Evolutionary conservation across 1,139 yeast genomes (phyloP), one percentile per base, ranked within the genome.

Genomic region (Suhomyces coccinellae): DNA sequence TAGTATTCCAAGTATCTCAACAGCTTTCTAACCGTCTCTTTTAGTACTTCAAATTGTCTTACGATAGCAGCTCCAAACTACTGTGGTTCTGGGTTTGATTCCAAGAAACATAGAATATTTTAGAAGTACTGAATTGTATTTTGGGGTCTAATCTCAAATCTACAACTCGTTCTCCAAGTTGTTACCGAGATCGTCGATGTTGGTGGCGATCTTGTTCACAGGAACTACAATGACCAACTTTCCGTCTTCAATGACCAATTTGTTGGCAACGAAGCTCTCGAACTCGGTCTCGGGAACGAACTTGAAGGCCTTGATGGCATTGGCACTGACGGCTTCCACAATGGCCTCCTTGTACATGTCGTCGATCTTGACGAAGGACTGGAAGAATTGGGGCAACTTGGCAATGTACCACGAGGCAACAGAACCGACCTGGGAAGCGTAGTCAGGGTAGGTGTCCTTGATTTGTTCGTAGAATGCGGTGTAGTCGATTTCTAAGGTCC

Each of bases 311-410:
- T 40, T 28, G 27, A 46, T 44, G 15, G 36, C 36, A 20, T 48
- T 48, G 11, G 34, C 43, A 28, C 43, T 34, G 26, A 48, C 39
- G 20, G 39, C 51, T 34, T 48, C 51, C n/a, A 48, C 43, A 20
- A 49, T 37, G 26, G 52, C 47, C 7, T 50, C 52, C 42, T 50
- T 48, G 45, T 48, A 47, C 37, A 48, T 38, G 12, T 39, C 48
- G 29, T 50, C 52, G 36, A 48, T 50, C 13, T 32, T 20, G 35
- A 43, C 36, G 30, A 50, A 46, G 1, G 27, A 14, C 10, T 34
- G 16, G 26, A 49, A 30, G 28, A 33, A 37, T 24, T 32, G 27
- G 13, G 31, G 49, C 17, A 49, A 48, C 17, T 22, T 45, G 17
- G 16, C 31, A 16, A 48, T 30, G 43, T 50, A 50, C 52, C 52